Conservation (phyloP, 169 alveolate species). For the Babesia divergens region DNA sequence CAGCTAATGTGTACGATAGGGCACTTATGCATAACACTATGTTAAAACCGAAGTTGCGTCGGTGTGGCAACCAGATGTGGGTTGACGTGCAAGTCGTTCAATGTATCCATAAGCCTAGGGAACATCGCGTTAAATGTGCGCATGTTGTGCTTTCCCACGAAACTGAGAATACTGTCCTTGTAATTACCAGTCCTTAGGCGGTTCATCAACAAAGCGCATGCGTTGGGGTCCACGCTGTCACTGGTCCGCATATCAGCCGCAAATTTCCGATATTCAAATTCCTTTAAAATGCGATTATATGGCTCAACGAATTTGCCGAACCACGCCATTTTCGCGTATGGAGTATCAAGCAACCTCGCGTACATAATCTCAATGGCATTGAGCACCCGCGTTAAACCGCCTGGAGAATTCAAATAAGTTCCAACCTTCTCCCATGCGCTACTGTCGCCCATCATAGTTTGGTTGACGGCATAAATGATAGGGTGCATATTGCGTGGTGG, state of each 20-base stretch:
- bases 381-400: background rate
- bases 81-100: slow-evolving; percentile 27
- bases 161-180: slow-evolving; percentile 26
- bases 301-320: background rate
- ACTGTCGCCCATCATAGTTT: background rate
- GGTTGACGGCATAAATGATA: background rate
- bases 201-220: background rate
- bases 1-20: background rate
- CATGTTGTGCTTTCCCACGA: slow-evolving; percentile 42
- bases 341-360: background rate
- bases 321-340: slow-evolving; percentile 5
- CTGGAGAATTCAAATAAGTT: background rate
- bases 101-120: slow-evolving; percentile 32
- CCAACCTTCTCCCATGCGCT: background rate
- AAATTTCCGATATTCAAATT: background rate
- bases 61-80: slow-evolving; percentile 11
- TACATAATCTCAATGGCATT: background rate
- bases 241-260: background rate
- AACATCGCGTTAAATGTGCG: slow-evolving; percentile 3
- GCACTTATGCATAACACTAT: background rate
- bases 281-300: background rate
- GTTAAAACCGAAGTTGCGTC: slow-evolving; percentile 4
- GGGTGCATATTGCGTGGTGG: background rate
- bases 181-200: slow-evolving; percentile 8
- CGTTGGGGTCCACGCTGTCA: background rate